A percentile compares a stretch with the other conserved stretches of the same genome.
Conservation (phyloP, 352 stramenopile species). For the Phytophthora chlamydospora region DNA sequence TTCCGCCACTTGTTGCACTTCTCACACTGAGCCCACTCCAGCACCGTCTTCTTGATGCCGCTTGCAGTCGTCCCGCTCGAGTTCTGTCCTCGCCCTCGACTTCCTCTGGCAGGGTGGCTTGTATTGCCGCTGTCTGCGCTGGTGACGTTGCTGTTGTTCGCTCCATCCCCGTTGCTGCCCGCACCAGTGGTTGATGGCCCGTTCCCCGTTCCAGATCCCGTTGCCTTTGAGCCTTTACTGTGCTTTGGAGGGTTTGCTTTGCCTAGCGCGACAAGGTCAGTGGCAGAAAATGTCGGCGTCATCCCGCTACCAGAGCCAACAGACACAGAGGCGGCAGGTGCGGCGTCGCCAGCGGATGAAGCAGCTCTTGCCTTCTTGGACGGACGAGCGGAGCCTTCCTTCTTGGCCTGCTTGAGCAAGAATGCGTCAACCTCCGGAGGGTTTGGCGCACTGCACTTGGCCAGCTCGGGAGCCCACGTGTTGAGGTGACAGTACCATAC, state of each 20-base stretch:
- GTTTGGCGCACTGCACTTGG: slow-evolving; percentile 72
- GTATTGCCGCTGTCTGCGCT: slow-evolving; percentile 1
- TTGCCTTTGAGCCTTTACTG: slow-evolving; percentile 30
- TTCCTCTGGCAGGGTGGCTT: slow-evolving; percentile 25
- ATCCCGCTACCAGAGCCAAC: slow-evolving; percentile 2
- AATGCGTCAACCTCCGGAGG: slow-evolving; percentile 76
- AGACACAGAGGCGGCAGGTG: slow-evolving; percentile 23
- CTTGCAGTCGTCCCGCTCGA: slow-evolving; percentile 10
- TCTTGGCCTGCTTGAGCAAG: slow-evolving; percentile 70
- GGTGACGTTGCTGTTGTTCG: slow-evolving; percentile 11
- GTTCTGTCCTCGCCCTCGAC: slow-evolving; percentile 22
- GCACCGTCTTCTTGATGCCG: slow-evolving; percentile 74
- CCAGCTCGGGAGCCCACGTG: slow-evolving; percentile 76
- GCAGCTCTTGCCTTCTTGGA: slow-evolving; percentile 58
- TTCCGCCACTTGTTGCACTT: slow-evolving; percentile 97
- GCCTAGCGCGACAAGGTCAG: slow-evolving; percentile 13
- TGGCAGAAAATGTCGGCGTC: slow-evolving; percentile 27
- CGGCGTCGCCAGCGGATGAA: slow-evolving; percentile 14
- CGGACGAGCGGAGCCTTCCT: slow-evolving; percentile 42
- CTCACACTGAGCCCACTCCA: slow-evolving; percentile 97
- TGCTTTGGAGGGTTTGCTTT: slow-evolving; percentile 32
- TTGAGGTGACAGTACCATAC: slow-evolving; percentile 90
- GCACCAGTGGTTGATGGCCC: slow-evolving; percentile 1
- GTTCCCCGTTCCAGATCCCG: slow-evolving; percentile 19
- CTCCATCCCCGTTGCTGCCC: slow-evolving; percentile 12